Conservation (phyloP, 2,329 filamentous ascomycete genomes). For the Pestalotiopsis fici region DNA sequence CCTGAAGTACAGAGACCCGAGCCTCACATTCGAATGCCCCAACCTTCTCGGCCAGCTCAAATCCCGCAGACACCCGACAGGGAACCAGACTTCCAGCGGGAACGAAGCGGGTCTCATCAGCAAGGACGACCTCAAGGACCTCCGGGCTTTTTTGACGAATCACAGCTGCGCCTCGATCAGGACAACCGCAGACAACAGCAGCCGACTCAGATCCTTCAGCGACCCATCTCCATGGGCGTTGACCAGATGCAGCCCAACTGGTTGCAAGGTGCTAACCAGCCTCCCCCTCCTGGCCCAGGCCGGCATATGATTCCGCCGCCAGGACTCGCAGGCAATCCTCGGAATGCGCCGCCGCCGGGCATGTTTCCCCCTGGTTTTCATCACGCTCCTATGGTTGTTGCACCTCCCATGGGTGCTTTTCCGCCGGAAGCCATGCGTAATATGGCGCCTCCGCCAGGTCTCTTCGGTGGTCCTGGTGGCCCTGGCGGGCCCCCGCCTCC, state of each 20-base stretch:
- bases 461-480: slow-evolving; percentile 42
- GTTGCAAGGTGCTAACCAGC: slow-evolving; percentile 44
- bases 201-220: slow-evolving; percentile 66
- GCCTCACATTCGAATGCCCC: slow-evolving; percentile 54
- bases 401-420: slow-evolving; percentile 40
- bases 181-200: slow-evolving; percentile 53
- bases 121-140: slow-evolving; percentile 36
- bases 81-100: slow-evolving; percentile 47
- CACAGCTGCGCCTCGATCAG: slow-evolving; percentile 49
- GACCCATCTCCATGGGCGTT: slow-evolving; percentile 61
- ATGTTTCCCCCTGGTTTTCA: slow-evolving; percentile 64
- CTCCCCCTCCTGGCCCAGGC: slow-evolving; percentile 42
- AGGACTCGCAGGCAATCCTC: slow-evolving; percentile 48
- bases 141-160: slow-evolving; percentile 56
- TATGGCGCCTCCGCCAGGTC: slow-evolving; percentile 58
- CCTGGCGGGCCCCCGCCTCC: slow-evolving; percentile 30
- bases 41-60: slow-evolving; percentile 51
- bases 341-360: slow-evolving; percentile 53
- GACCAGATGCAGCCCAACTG: slow-evolving; percentile 61
- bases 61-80: slow-evolving; percentile 48
- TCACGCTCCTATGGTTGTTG: not conserved
- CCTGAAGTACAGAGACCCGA: slow-evolving; percentile 54
- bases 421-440: slow-evolving; percentile 54
- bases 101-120: slow-evolving; percentile 35
- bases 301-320: slow-evolving; percentile 64